Percentiles rank a stretch among this genome's conserved stretches.
Evolutionary conservation across 371 early-diverging fungal species (phyloP).

Genomic region (Mucor circinelloides): DNA sequence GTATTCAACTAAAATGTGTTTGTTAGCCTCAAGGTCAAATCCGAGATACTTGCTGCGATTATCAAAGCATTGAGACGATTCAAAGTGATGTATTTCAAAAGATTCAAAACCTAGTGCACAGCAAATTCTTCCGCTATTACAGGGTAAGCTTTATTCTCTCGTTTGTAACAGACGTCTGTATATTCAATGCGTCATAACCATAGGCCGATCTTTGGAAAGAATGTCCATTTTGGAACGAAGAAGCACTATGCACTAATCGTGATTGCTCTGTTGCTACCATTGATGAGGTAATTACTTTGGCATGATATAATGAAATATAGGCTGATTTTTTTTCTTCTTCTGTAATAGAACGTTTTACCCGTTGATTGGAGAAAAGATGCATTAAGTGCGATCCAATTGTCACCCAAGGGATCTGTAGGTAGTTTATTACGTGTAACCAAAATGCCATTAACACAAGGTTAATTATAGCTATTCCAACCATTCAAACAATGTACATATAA

Average conservation of each 20-base stretch:
- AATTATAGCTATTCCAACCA: conserved; percentile 49
- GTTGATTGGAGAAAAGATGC: conserved; percentile 58
- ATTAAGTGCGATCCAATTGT: conserved; percentile 57
- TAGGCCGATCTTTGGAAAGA: conserved; percentile 89
- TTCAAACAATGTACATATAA: conserved; percentile 64
- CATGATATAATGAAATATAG: background rate
- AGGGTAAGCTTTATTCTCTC: conserved; percentile 54
- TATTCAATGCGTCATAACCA: background rate
- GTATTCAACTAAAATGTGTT: background rate
- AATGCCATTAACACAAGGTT: background rate
- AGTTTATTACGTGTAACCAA: background rate
- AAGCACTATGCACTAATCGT: conserved; percentile 79
- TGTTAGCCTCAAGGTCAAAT: conserved; percentile 73
- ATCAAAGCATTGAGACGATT: conserved; percentile 75
- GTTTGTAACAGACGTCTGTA: too few relatives aligned
- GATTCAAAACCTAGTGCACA: conserved; percentile 74
- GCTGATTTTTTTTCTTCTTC: background rate
- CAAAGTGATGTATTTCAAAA: conserved; percentile 67
- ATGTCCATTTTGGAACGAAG: conserved; percentile 92
- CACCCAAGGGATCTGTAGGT: conserved; percentile 53
- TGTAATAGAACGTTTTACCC: conserved; percentile 30
- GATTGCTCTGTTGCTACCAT: conserved; percentile 88
- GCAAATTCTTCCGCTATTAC: conserved; percentile 88
- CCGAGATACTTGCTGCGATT: conserved; percentile 84
- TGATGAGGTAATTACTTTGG: conserved; percentile 61